Conservation (phyloP, 1,284 basidiomycete species). For the Xerocomus nothofagi region DNA sequence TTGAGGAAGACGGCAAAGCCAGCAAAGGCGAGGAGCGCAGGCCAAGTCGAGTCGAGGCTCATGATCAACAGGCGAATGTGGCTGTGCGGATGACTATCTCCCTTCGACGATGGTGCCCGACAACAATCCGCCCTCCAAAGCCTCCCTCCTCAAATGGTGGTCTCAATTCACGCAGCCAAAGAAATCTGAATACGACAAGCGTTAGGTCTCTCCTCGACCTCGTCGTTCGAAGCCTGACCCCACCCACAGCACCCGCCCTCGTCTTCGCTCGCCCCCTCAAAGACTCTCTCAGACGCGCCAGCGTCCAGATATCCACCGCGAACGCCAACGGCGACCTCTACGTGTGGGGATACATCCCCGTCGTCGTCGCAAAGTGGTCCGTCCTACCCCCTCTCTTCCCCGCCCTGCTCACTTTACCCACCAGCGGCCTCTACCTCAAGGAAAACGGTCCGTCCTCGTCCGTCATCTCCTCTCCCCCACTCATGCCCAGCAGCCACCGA, state of each 20-base stretch:
- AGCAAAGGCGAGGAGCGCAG: conserved; percentile 5
- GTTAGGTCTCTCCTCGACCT: too few relatives aligned
- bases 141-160: conserved; percentile 82
- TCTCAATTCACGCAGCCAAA: conserved; percentile 66
- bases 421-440: conserved; percentile 86
- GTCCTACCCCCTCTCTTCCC: conserved; percentile 33
- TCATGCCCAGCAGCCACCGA: conserved; percentile 69
- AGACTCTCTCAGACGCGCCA: conserved; percentile 84
- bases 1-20: conserved; percentile 8
- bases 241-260: too few relatives aligned
- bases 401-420: conserved; percentile 4
- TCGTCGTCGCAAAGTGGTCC: conserved; percentile 95
- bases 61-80: conserved; percentile 4
- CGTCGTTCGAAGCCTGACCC: too few relatives aligned
- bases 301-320: conserved; percentile 93
- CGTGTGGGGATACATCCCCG: conserved; percentile 93
- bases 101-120: conserved; percentile 23
- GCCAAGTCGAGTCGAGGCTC: not conserved
- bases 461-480: not conserved
- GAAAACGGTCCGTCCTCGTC: conserved; percentile 64
- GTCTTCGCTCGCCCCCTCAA: conserved; percentile 88
- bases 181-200: conserved; percentile 46
- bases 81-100: conserved; percentile 15
- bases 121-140: conserved; percentile 47
- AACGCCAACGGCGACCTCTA: conserved; percentile 80